Base-by-base conservation (phyloP, 768 basidiomycete genomes). In the Peribolospora kevripleyi region DNA sequence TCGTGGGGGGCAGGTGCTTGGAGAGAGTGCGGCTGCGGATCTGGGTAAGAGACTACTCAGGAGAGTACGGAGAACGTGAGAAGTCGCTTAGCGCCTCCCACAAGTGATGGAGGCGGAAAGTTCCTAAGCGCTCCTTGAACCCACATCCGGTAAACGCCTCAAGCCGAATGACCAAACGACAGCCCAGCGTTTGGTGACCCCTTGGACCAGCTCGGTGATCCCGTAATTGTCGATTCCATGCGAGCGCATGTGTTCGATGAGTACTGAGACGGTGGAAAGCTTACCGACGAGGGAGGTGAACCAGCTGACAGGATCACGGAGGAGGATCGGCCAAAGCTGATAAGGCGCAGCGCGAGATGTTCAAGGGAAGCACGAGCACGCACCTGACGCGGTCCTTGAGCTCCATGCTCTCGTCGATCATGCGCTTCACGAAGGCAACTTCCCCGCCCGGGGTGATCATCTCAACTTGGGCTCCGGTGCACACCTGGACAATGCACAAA, bases 221-320 rank as follows among this genome's bases (percentile, higher is more conserved):
- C 78, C 82, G 65, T 90, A 97, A 67, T 93, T 93, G 41, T 75
- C 70, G 48, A 95, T 75, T 86, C 69, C 64, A 7, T 71, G 54
- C 10, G 66, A 60, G 42, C 72, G 72, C 25, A 93, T 68, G 0
- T 72, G 64, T 2, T 69, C 68, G 0, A 86, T 75, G 6, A 95
- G 67, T 3, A 75, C 67, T 0, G 67, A 65, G 2, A 95, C 71
- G 3, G 85, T 85, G 0, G 82, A 75, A 66, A 81, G 70, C 61
- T 86, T 91, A 3, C 91, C 91, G 0, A 95, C 73, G 75, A 95
- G 81, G 4, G 84, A 85, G 0, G 90, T 88, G 62, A 79, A 95
- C 91, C 90, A 95, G 48, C 84, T 83, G 51, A 8, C 3, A 45
- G 1, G 6, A 10, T 4, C 39, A 58, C 25, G 25, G 25, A 25